Evolutionary conservation across 768 basidiomycete genomes (phyloP).

Genomic region (Boletus rufocinnamomeus): DNA sequence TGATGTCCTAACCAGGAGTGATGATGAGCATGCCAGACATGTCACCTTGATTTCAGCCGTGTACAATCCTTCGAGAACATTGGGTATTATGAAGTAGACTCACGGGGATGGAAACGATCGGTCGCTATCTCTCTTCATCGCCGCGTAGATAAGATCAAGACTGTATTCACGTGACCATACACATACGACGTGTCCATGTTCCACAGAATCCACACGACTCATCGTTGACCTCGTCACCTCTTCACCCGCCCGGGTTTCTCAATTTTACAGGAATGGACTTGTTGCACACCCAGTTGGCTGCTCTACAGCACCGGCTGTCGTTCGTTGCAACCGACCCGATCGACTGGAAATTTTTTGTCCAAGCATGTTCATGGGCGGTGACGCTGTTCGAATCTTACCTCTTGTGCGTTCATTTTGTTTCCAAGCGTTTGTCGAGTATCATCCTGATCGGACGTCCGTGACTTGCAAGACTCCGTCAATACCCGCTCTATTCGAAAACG

Average conservation of each 20-base stretch:
- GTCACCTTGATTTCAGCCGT: slow-evolving; percentile 85
- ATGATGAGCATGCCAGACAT: slow-evolving; percentile 57
- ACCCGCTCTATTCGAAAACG: slow-evolving; percentile 77
- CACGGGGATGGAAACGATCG: not conserved
- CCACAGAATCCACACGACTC: not conserved
- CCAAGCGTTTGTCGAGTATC: not conserved
- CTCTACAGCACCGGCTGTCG: slow-evolving; percentile 61
- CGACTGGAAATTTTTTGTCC: slow-evolving; percentile 83
- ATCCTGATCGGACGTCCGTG: not conserved
- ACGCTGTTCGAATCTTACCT: slow-evolving; percentile 88
- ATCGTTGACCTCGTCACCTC: not conserved
- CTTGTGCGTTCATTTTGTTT: slow-evolving; percentile 55
- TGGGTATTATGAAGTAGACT: slow-evolving; percentile 13
- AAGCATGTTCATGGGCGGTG: slow-evolving; percentile 72
- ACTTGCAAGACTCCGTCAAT: slow-evolving; percentile 67
- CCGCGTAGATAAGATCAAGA: not conserved
- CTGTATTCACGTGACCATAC: slow-evolving; percentile 14
- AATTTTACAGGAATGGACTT: slow-evolving; percentile 50
- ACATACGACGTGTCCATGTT: slow-evolving; percentile 12
- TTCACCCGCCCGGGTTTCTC: not conserved
- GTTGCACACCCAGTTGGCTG: slow-evolving; percentile 56
- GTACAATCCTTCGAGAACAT: slow-evolving; percentile 76
- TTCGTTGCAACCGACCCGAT: slow-evolving; percentile 74
- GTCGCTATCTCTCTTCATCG: not conserved
- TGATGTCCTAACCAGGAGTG: slow-evolving; percentile 70